These are phyloP conservation scores for Lasiodiplodia sp. DNA, from an alignment of 2,329 filamentous ascomycete species.

Conservation along the genomic window DNA sequence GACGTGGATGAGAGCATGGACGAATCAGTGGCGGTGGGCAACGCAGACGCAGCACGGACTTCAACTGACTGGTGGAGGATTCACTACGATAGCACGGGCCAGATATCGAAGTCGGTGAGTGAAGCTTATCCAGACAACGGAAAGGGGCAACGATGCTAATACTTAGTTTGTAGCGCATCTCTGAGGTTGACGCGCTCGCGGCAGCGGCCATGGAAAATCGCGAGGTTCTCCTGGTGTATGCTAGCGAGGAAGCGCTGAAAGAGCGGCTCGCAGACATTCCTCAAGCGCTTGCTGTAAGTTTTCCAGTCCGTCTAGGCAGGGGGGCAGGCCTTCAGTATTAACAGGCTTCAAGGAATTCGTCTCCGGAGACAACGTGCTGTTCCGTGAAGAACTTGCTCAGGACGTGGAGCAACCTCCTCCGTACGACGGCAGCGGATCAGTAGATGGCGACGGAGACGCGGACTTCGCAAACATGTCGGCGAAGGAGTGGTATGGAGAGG, in stretches of 20 bases:
- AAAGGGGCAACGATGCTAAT: neutral
- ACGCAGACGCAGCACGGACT: slow-evolving; percentile 2
- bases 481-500: slow-evolving; percentile 15
- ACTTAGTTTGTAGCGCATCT: slow-evolving; percentile 43
- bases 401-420: slow-evolving; percentile 28
- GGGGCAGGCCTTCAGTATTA: neutral
- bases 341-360: slow-evolving; percentile 50
- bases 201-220: slow-evolving; percentile 60
- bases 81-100: slow-evolving; percentile 26
- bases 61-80: slow-evolving; percentile 28
- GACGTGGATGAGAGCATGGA: neutral
- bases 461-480: slow-evolving; percentile 2
- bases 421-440: slow-evolving; percentile 2
- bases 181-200: slow-evolving; percentile 62
- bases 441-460: neutral
- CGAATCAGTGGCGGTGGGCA: neutral
- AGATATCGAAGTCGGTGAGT: slow-evolving; percentile 28
- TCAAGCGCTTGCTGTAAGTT: slow-evolving; percentile 33
- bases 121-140: neutral
- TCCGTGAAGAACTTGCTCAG: slow-evolving; percentile 40
- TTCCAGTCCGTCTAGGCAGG: neutral
- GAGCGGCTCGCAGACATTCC: slow-evolving; percentile 21
- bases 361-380: slow-evolving; percentile 56
- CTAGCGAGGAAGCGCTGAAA: slow-evolving; percentile 52
- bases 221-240: slow-evolving; percentile 66